Base-by-base conservation (phyloP, 306 rosid species). In the Fragaria nilgerrensis region DNA sequence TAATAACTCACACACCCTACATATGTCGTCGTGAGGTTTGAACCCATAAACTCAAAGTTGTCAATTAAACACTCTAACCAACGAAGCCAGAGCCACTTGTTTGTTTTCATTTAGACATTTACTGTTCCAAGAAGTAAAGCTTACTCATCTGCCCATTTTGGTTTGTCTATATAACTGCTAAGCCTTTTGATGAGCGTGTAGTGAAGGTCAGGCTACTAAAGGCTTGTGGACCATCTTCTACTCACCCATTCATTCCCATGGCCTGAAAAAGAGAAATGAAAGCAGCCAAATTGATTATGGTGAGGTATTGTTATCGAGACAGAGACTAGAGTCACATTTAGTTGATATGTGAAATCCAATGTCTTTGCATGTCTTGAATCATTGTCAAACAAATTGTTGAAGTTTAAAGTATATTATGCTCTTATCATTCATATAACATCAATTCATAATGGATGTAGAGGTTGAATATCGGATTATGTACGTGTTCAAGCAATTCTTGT, bases 81-180 rank as follows among this genome's bases (percentile, higher is more conserved):
- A n/a, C n/a, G n/a, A n/a, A n/a, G n/a, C n/a, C n/a, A n/a, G n/a
- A n/a, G n/a, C n/a, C n/a, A 63, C 45, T 48, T 58, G 25, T 68
- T 36, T 59, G 49, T 69, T 41, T 72, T 62, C 62, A 76, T 70
- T 47, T 47, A 47, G 5, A 47, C 50, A 47, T 12, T 39, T 22
- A 70, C 71, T 71, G 29, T 20, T n/a, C 27, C 49, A 78, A 67
- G 65, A 67, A 49, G 59, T 75, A 64, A 44, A 48, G 22, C 65
- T 37, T 74, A 69, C 75, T 75, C 76, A 25, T 58, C 58, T 84
- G 50, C 74, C 62, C 76, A 76, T 77, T 73, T 72, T 72, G 83
- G 78, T 63, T 45, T 17, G 74, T 72, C 50, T 77, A 8, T 67
- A 72, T 77, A 83, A 44, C 11, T 68, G 75, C 50, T 22, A 47